phyloP scores from a whole-genome alignment of 768 basidiomycete species.

The Leucosporidium scottii region DNA sequence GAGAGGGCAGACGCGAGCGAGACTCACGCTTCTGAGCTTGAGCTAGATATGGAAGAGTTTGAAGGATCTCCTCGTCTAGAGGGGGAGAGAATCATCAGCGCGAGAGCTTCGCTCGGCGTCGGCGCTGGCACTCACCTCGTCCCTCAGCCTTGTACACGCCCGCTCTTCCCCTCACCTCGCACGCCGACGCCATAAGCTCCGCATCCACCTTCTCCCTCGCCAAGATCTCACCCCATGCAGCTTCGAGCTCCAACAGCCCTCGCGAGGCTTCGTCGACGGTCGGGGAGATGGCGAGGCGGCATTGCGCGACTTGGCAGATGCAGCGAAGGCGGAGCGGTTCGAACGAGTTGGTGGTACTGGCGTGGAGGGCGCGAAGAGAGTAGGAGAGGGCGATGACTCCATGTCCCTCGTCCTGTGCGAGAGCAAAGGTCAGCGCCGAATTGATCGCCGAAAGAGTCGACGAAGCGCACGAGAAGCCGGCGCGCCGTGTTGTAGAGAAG shows the following conservation, averaged over 20 bases:
- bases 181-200: neutral
- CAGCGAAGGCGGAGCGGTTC: neutral
- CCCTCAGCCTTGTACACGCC: neutral
- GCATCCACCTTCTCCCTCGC: neutral
- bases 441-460: too few relatives aligned
- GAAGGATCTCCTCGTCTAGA: neutral
- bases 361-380: neutral
- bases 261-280: neutral
- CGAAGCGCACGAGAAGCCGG: neutral
- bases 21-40: neutral
- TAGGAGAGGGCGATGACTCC: neutral
- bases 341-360: neutral
- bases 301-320: neutral
- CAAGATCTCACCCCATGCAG: conserved; percentile 3
- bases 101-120: neutral
- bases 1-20: neutral
- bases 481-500: neutral
- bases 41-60: neutral
- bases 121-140: neutral
- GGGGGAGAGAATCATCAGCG: neutral
- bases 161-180: conserved; percentile 4
- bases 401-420: neutral
- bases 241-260: conserved; percentile 2
- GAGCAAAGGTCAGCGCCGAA: too few relatives aligned
- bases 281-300: neutral